A percentile compares a stretch with the other conserved stretches of the same genome.
Conservation (phyloP, 768 basidiomycete species). For the Psilocybe azurescens region DNA sequence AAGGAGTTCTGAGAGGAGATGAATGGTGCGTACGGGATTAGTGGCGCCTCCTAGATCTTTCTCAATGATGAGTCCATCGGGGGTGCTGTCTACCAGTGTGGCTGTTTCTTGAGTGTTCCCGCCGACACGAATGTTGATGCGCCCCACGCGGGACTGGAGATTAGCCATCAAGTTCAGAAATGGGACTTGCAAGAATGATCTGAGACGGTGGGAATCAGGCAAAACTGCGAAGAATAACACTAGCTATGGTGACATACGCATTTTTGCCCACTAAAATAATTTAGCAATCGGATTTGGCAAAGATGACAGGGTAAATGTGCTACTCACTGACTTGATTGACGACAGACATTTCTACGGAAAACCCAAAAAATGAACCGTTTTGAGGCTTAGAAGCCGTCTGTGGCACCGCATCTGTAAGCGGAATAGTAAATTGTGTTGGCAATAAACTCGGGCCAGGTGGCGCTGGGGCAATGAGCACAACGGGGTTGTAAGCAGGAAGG, state of each 20-base stretch:
- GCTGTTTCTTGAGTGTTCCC: conserved; percentile 83
- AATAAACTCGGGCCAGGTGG: conserved; percentile 50
- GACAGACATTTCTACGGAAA: conserved; percentile 25
- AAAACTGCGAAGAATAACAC: conserved; percentile 9
- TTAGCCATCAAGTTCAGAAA: conserved; percentile 83
- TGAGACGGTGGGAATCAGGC: conserved; percentile 17
- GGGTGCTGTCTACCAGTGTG: conserved; percentile 50
- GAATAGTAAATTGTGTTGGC: conserved; percentile 48
- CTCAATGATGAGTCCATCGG: conserved; percentile 52
- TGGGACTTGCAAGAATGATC: conserved; percentile 55
- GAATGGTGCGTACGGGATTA: conserved; percentile 43
- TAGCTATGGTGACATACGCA: conserved; percentile 34
- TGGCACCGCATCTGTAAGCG: conserved; percentile 44
- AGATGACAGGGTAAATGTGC: not conserved
- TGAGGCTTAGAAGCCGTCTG: conserved; percentile 42
- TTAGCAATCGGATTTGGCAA: too few relatives aligned
- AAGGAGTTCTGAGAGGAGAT: not conserved
- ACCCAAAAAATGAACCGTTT: conserved; percentile 32
- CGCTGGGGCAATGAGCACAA: conserved; percentile 52
- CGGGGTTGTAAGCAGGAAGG: conserved; percentile 59
- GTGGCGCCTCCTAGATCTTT: conserved; percentile 44
- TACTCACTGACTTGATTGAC: conserved; percentile 56
- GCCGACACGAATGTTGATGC: conserved; percentile 70
- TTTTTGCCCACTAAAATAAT: conserved; percentile 47
- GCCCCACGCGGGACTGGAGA: conserved; percentile 64